Conservation (phyloP, 257 asterid genomes). For the Anisodus tanguticus region DNA sequence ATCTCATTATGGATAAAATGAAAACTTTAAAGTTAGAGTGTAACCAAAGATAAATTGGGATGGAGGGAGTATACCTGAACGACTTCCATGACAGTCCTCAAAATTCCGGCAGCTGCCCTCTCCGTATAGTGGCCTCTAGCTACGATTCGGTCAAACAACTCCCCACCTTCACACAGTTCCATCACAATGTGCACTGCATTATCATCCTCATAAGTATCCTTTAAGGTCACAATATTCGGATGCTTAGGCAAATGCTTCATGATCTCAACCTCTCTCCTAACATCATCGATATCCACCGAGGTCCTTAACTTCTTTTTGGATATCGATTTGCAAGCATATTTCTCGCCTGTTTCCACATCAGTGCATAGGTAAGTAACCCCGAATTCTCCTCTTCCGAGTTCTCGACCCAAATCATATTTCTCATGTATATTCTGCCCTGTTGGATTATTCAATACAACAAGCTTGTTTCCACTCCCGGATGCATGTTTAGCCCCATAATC, state of each 20-base stretch:
- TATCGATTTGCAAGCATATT: constrained; percentile 66
- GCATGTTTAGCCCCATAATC: constrained; percentile 50
- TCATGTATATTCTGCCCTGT: constrained; percentile 53
- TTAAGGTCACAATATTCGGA: constrained; percentile 57
- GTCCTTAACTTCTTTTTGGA: constrained; percentile 61
- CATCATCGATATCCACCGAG: constrained; percentile 61
- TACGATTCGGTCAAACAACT: constrained; percentile 61
- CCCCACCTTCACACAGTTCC: constrained; percentile 68
- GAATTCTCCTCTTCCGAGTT: constrained; percentile 74
- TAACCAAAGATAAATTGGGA: too few species aligned
- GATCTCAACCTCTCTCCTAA: constrained; percentile 67
- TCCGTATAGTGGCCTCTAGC: constrained; percentile 68
- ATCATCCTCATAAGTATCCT: constrained; percentile 63
- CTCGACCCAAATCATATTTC: constrained; percentile 59
- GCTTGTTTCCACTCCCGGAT: constrained; percentile 48
- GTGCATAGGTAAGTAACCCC: constrained; percentile 69
- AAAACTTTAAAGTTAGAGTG: too few species aligned
- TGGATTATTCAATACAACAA: constrained; percentile 57
- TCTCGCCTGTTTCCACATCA: constrained; percentile 47
- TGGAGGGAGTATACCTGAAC: constrained; percentile 49
- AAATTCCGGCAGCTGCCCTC: constrained; percentile 59
- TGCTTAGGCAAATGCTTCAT: constrained; percentile 64
- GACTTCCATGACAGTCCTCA: constrained; percentile 68
- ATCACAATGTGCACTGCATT: constrained; percentile 63
- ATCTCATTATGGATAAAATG: too few species aligned